Percentiles rank a stretch among this genome's conserved stretches.
Evolutionary conservation across 305 asterid species (phyloP).

Genomic region (Fraxinus nigra): DNA sequence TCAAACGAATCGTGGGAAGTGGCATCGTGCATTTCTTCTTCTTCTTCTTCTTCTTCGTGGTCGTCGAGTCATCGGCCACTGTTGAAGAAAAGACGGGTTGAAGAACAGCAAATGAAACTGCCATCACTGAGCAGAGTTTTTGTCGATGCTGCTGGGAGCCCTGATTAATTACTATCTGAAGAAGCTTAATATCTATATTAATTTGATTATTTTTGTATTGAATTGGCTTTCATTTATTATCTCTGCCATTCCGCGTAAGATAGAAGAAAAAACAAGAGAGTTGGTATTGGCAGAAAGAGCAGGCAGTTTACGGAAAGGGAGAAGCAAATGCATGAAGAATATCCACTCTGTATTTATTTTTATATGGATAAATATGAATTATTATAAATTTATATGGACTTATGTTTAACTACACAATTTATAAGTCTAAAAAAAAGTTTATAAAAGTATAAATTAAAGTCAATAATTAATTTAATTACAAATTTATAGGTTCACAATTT

Average conservation of each 20-base stretch:
- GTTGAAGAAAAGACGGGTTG: slow-evolving; percentile 50
- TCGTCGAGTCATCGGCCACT: slow-evolving; percentile 17
- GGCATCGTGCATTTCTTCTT: slow-evolving; percentile 30
- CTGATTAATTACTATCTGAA: slow-evolving; percentile 28
- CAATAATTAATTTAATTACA: no score
- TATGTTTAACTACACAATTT: slow-evolving; percentile 11
- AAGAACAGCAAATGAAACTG: slow-evolving; percentile 58
- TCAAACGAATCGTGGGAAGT: slow-evolving; percentile 48
- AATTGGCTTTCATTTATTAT: slow-evolving; percentile 29
- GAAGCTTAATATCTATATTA: slow-evolving; percentile 1
- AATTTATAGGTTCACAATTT: no score
- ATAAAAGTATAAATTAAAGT: no score
- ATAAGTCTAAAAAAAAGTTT: not conserved
- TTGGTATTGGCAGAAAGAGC: slow-evolving; percentile 42
- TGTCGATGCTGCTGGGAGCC: slow-evolving; percentile 48
- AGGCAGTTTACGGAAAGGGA: slow-evolving; percentile 31
- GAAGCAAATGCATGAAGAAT: slow-evolving; percentile 24
- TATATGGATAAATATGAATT: slow-evolving; percentile 20
- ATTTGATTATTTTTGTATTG: not conserved
- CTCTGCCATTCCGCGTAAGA: slow-evolving; percentile 25
- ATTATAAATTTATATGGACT: not conserved
- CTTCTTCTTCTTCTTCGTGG: slow-evolving; percentile 16
- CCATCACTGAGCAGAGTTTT: slow-evolving; percentile 49
- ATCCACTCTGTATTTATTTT: slow-evolving; percentile 13
- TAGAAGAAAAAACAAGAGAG: slow-evolving; percentile 29